phyloP scores from a whole-genome alignment of 805 yeast genomes.

The Nakazawaea populi region DNA sequence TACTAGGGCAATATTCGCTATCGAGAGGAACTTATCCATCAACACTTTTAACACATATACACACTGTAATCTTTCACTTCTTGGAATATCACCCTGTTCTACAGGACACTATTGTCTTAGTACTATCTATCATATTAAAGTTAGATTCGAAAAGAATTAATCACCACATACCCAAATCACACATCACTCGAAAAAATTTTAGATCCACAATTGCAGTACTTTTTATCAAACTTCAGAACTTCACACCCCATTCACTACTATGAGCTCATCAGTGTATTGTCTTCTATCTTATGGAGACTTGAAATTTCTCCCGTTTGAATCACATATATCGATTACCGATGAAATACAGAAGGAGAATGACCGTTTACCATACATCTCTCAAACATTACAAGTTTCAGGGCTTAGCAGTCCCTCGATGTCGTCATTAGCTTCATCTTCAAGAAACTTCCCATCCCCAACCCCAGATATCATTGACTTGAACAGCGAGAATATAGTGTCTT shows the following conservation, averaged over 20 bases:
- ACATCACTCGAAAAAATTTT: no score
- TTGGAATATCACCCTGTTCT: no score
- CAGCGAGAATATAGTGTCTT: constrained; percentile 13
- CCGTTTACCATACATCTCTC: neutral
- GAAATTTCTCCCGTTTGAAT: constrained; percentile 20
- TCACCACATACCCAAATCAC: no score
- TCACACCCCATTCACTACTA: neutral
- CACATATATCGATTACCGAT: neutral
- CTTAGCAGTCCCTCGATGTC: neutral
- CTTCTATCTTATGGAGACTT: constrained; percentile 22
- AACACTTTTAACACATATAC: no score
- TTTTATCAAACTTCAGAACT: no score
- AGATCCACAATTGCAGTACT: no score
- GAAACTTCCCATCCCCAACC: neutral
- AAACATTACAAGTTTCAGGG: neutral
- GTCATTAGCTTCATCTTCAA: neutral
- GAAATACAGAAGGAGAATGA: neutral
- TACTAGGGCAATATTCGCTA: no score
- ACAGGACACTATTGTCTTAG: no score
- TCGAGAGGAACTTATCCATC: no score
- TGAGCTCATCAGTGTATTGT: constrained; percentile 16
- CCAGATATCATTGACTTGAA: constrained; percentile 5
- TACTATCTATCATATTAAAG: no score
- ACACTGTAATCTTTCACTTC: no score
- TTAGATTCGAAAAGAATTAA: no score